Evolutionary conservation across 805 yeast genomes (phyloP), one percentile per base, ranked within the genome.

Genomic region (Millerozyma miso): DNA sequence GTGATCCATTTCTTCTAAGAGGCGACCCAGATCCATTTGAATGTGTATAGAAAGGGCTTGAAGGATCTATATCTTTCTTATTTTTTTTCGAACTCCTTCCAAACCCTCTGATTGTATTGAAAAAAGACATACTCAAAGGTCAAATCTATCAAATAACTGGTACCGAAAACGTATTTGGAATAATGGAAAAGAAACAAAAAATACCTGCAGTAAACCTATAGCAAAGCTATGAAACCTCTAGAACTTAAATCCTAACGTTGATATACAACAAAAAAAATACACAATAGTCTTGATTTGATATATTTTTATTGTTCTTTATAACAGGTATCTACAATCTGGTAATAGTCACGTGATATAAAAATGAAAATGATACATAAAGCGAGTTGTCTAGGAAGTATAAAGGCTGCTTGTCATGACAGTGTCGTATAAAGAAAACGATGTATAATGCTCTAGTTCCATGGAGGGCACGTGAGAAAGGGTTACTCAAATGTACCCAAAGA

Each of bases 401-500:
- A 10, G 29, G 6, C 6, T 23, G 29, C 29, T 23, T 6, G 6
- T 23, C 6, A 23, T 23, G 29, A 23, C 29, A 23, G 29, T 7
- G 29, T 7, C 10, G 29, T 23, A 7, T 10, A 6, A 23, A 23
- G n/a, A n/a, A 7, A 10, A 23, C 29, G 29, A 23, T 7, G 10
- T 23, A 23, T 7, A 23, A 23, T 23, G 29, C 34, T 7, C 34
- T 32, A 7, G 7, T 13, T n/a, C 7, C n/a, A 32, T 13, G n/a
- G 14, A 15, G 14, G 7, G 17, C n/a, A 16, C 12, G 18, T 15
- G 17, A 20, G 13, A 12, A 32, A 18, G 23, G 16, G 14, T 37
- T 34, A 40, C 18, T 49, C 62, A 46, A 69, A 68, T 6, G 53
- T 64, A 18, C 97, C 96, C 36, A 90, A 67, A 8, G 77, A 56